Conservation (phyloP, 1,284 basidiomycete genomes). For the Malassezia sp. region DNA sequence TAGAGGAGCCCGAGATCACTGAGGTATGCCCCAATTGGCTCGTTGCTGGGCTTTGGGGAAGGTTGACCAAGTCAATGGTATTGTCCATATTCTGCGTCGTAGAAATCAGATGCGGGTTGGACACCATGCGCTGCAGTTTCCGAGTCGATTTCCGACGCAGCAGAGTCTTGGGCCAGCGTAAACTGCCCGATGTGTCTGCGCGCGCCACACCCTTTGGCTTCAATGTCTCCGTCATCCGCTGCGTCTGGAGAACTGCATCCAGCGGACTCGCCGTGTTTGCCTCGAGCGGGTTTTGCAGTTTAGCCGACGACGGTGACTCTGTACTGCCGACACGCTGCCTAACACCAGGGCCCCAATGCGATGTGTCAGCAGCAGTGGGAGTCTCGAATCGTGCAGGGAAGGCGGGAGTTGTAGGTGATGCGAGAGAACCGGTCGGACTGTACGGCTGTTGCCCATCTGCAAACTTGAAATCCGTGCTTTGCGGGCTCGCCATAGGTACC, state of each 20-base stretch:
- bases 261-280: too few relatives aligned
- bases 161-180: conserved; percentile 13
- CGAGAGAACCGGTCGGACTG: too few relatives aligned
- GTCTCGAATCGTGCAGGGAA: too few relatives aligned
- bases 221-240: conserved; percentile 8
- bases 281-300: too few relatives aligned
- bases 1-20: not conserved
- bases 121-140: conserved; percentile 11
- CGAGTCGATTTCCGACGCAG: conserved; percentile 8
- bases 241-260: conserved; percentile 1
- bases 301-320: too few relatives aligned
- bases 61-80: conserved; percentile 10
- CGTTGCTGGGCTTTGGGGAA: conserved; percentile 1
- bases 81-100: conserved; percentile 16
- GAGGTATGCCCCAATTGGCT: not conserved
- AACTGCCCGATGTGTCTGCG: not conserved
- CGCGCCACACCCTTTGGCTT: conserved; percentile 2
- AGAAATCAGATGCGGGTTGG: conserved; percentile 13
- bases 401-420: too few relatives aligned
- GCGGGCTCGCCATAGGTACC: too few relatives aligned
- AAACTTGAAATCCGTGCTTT: too few relatives aligned
- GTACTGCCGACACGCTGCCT: too few relatives aligned
- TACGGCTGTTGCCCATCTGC: too few relatives aligned
- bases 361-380: too few relatives aligned
- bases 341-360: too few relatives aligned